These are phyloP conservation scores for Ramalina peruviana DNA, from an alignment of 495 filamentous ascomycete genomes.

Conservation along the genomic window DNA sequence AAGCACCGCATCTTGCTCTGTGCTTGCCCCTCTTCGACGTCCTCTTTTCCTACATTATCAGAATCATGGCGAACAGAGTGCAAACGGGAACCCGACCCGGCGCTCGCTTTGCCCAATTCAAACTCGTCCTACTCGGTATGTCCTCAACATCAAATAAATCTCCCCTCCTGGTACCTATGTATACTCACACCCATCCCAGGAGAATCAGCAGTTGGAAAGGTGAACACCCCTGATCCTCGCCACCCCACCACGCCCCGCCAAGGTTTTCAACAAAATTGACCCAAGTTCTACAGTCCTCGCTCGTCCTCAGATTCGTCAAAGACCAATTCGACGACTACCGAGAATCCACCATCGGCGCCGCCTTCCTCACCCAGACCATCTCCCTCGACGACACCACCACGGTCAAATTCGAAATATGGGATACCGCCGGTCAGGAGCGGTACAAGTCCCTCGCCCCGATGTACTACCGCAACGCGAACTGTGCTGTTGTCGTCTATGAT, in stretches of 20 bases:
- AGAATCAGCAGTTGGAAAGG: constrained; percentile 97
- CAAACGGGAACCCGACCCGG: constrained; percentile 63
- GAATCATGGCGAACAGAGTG: constrained; percentile 64
- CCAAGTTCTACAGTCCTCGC: constrained; percentile 73
- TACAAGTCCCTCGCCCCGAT: constrained; percentile 98
- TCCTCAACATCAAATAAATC: not conserved
- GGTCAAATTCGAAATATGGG: constrained; percentile 99
- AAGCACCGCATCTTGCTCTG: not conserved
- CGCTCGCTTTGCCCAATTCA: constrained; percentile 94
- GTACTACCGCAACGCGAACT: constrained; percentile 99
- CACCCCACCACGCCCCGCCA: too few relatives aligned
- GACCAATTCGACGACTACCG: constrained; percentile 99
- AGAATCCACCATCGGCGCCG: constrained; percentile 97
- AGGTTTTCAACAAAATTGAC: too few relatives aligned
- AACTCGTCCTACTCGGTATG: constrained; percentile 89
- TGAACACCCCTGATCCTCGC: constrained; percentile 28
- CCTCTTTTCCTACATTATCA: not conserved
- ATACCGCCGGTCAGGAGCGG: constrained; percentile 93
- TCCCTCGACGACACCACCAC: constrained; percentile 93
- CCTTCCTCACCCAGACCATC: constrained; percentile 97
- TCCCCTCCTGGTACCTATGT: constrained; percentile 1
- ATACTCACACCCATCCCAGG: constrained; percentile 43
- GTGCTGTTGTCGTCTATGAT: constrained; percentile 96
- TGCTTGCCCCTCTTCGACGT: not conserved
- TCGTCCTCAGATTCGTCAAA: constrained; percentile 96